Evolutionary conservation across 768 basidiomycete species (phyloP).

Genomic region (Boletus vinaceobasis): DNA sequence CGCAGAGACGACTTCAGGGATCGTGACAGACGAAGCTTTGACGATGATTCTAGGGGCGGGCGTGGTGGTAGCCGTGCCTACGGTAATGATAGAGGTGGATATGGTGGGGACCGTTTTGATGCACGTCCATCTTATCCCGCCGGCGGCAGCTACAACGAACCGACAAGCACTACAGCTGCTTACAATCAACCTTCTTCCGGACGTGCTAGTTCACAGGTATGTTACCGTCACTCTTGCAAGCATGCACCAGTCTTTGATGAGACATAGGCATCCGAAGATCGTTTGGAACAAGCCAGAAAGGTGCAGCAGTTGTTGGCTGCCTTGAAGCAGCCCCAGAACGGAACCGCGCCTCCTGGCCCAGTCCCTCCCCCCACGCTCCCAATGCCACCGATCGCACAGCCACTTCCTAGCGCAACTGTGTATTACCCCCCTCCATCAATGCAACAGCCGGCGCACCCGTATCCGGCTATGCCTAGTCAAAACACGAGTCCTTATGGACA

Average conservation of each 20-base stretch:
- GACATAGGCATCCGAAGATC: conserved; percentile 51
- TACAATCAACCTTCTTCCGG: conserved; percentile 26
- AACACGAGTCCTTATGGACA: conserved; percentile 27
- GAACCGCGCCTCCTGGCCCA: conserved; percentile 27
- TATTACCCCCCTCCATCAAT: conserved; percentile 45
- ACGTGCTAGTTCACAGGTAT: conserved; percentile 27
- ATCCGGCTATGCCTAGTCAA: conserved; percentile 20
- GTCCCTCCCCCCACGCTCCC: conserved; percentile 33
- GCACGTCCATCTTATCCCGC: conserved; percentile 36
- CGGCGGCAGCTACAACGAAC: conserved; percentile 23
- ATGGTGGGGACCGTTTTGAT: conserved; percentile 44
- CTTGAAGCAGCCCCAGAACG: conserved; percentile 63
- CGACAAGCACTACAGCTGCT: conserved; percentile 18
- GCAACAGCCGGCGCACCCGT: conserved; percentile 25
- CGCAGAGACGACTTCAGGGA: conserved; percentile 42
- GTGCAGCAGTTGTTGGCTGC: conserved; percentile 84
- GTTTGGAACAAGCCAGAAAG: conserved; percentile 82
- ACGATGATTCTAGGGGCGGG: conserved; percentile 36
- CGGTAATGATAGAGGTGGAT: conserved; percentile 40
- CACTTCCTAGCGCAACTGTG: conserved; percentile 26
- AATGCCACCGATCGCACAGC: conserved; percentile 35
- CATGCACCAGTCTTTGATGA: background rate
- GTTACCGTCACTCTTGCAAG: conserved; percentile 8
- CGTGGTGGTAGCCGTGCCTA: conserved; percentile 38
- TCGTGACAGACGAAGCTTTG: conserved; percentile 32